phyloP scores from a whole-genome alignment of 805 yeast species.

The Lachancea dasiensis region DNA sequence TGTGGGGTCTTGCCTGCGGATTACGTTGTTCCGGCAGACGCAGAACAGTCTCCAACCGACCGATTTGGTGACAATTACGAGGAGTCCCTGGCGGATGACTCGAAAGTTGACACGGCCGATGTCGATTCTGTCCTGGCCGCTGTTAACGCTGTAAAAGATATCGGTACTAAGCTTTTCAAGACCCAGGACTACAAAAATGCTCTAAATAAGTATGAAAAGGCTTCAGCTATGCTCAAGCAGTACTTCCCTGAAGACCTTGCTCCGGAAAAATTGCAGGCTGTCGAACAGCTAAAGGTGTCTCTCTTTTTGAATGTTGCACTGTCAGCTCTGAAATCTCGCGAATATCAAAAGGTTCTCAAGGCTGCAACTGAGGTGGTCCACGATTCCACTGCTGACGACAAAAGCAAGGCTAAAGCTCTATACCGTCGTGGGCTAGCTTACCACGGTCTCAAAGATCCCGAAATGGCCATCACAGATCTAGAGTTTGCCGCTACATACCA shows the following conservation, averaged over 20 bases:
- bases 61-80: conserved; percentile 84
- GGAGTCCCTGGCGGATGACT: conserved; percentile 69
- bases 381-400: conserved; percentile 50
- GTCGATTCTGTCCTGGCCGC: conserved; percentile 67
- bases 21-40: conserved; percentile 40
- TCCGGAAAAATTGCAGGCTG: conserved; percentile 44
- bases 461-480: conserved; percentile 60
- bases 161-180: conserved; percentile 75
- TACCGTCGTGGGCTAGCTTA: conserved; percentile 82
- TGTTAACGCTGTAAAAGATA: conserved; percentile 56
- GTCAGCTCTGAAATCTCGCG: conserved; percentile 58
- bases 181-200: conserved; percentile 53
- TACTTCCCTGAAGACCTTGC: conserved; percentile 56
- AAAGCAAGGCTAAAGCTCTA: conserved; percentile 75
- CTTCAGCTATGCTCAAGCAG: conserved; percentile 60
- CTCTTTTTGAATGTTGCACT: conserved; percentile 68
- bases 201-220: conserved; percentile 64
- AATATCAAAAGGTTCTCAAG: conserved; percentile 47
- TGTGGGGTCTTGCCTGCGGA: conserved; percentile 73
- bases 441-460: conserved; percentile 57
- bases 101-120: conserved; percentile 48
- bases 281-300: conserved; percentile 54
- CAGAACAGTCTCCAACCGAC: conserved; percentile 49
- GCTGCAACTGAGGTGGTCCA: conserved; percentile 65
- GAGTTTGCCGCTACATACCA: conserved; percentile 56